Conservation (phyloP, 495 filamentous ascomycete genomes). For the Massariosphaeria phaeospora region DNA sequence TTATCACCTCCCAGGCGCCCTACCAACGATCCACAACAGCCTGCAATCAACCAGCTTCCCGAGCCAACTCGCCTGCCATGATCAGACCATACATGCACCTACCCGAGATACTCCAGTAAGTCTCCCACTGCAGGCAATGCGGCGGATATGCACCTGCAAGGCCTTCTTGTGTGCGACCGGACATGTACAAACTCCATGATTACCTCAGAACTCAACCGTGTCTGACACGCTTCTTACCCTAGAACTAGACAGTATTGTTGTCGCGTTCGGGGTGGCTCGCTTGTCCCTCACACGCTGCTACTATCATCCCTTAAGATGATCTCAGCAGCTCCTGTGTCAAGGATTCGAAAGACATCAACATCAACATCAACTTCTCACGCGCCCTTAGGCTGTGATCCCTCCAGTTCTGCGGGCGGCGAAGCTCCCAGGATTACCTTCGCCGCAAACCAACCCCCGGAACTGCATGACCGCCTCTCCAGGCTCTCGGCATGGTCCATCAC, state of each 20-base stretch:
- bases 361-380: slow-evolving; percentile 3
- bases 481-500: slow-evolving; percentile 20
- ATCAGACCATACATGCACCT: not conserved
- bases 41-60: too few species aligned
- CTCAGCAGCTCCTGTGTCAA: too few species aligned
- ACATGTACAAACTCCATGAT: slow-evolving; percentile 7
- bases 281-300: not conserved
- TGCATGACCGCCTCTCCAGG: slow-evolving; percentile 10
- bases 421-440: slow-evolving; percentile 15
- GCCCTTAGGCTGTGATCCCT: not conserved
- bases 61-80: not conserved
- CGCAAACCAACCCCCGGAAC: slow-evolving; percentile 11
- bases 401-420: slow-evolving; percentile 1
- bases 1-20: too few species aligned
- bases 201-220: slow-evolving; percentile 20
- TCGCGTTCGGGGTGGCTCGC: not conserved
- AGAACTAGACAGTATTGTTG: not conserved
- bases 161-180: not conserved
- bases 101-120: slow-evolving; percentile 6
- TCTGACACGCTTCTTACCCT: slow-evolving; percentile 19
- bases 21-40: too few species aligned
- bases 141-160: slow-evolving; percentile 16
- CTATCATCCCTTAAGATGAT: too few species aligned
- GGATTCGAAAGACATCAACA: too few species aligned
- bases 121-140: slow-evolving; percentile 11